Percentiles rank a stretch among this genome's conserved stretches.
phyloP scores from a whole-genome alignment of 305 asterid genomes.

The Solanum aculeatissimum region DNA sequence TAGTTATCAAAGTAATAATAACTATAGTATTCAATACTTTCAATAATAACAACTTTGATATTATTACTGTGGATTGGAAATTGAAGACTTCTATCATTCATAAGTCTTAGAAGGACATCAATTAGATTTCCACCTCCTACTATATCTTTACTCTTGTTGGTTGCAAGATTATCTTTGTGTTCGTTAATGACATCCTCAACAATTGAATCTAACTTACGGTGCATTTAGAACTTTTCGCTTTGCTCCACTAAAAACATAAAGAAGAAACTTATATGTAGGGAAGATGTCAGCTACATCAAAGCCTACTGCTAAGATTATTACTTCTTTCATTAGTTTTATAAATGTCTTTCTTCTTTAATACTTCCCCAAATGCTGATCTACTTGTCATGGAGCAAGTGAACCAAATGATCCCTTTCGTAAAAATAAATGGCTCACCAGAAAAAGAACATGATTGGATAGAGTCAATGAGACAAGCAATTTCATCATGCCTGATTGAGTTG shows the following conservation, averaged over 20 bases:
- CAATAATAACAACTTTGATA: slow-evolving; percentile 14
- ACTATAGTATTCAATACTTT: background rate
- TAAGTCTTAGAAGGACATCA: slow-evolving; percentile 7
- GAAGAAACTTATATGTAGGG: slow-evolving; percentile 10
- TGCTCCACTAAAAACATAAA: background rate
- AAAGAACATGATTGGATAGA: background rate
- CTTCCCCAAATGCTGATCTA: slow-evolving; percentile 13
- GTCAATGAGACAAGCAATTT: background rate
- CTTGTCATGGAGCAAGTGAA: background rate
- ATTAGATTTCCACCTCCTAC: slow-evolving; percentile 4
- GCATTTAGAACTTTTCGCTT: background rate
- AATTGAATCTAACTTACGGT: background rate
- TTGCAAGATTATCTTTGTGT: background rate
- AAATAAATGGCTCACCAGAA: background rate
- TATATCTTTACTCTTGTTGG: background rate
- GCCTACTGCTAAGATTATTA: background rate
- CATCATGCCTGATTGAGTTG: slow-evolving; percentile 8
- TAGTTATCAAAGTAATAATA: background rate
- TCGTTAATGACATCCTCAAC: slow-evolving; percentile 3
- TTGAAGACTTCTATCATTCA: background rate
- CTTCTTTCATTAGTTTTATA: background rate
- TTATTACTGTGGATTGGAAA: slow-evolving; percentile 7
- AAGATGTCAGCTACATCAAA: slow-evolving; percentile 13
- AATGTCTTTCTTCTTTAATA: background rate
- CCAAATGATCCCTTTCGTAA: background rate